Base-by-base conservation (phyloP, 2,329 filamentous ascomycete species). In the Ilyonectria mors-panacis region DNA sequence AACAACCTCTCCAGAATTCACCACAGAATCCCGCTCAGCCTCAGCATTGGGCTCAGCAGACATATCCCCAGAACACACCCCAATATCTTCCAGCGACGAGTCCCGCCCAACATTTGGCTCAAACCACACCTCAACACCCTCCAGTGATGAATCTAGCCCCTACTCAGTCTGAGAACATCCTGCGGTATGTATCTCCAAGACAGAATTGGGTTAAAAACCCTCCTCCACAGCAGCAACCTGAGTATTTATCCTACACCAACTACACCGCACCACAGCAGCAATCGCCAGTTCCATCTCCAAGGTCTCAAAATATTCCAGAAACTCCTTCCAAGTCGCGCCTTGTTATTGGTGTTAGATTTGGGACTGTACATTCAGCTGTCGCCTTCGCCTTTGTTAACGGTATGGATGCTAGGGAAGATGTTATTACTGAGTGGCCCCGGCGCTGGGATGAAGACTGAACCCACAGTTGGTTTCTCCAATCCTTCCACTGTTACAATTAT, bases 391-490 rank as follows among this genome's bases (percentile, higher is more conserved):
- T 97, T 83, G 94, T 94, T 68, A 98, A 95, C 66, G 98, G 97
- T 83, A 97, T 95, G 74, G 94, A 98, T 82, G 94, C 95, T 66
- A 97, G 97, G 81, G 95, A 98, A 83, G 95, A 98, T 81, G 98
- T 98, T 76, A 99, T 99, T 76, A 97, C 95, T 70, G 95, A 99
- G 84, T 99, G 95, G 95, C 96, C 96, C 95, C 19, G 96, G 96
- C 75, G 95, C 95, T 33, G 95, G 96, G 73, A 98, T 95, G 61
- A 95, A 97, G 81, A 97, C 95, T 56, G 98, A 98, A 84, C 95
- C 98, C 84, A 98, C 98, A 92, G 95, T 97, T 81, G 48, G 80
- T 65, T 13, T 50, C 7, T 12, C 2, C 6, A 35, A 55, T n/a
- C 23, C n/a, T 45, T 21, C 9, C 1, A 17, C 6, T 21, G 39